Conservation (phyloP, 345 rosid genomes). For the Gossypium rotundifolium region DNA sequence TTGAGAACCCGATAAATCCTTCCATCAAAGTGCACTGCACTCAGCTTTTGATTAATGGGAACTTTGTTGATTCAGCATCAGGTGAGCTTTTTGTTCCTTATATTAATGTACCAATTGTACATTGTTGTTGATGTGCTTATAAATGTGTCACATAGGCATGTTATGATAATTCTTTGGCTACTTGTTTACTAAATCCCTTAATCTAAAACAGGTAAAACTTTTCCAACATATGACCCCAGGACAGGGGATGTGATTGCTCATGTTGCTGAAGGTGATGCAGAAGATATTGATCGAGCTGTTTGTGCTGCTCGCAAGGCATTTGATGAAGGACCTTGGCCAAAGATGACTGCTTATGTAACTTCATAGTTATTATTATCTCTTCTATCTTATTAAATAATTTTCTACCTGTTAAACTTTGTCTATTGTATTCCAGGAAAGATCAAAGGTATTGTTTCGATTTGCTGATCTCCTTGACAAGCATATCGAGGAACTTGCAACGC, state of each 20-base stretch:
- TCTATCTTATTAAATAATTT: slow-evolving; percentile 3
- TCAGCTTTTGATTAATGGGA: slow-evolving; percentile 71
- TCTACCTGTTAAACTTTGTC: background rate
- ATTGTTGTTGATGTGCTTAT: background rate
- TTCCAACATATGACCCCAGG: slow-evolving; percentile 84
- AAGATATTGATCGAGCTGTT: slow-evolving; percentile 81
- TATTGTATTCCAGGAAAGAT: slow-evolving; percentile 59
- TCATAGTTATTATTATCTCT: background rate
- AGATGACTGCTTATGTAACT: slow-evolving; percentile 77
- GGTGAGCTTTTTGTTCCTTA: slow-evolving; percentile 36
- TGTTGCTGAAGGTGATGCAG: slow-evolving; percentile 94
- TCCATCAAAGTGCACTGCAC: slow-evolving; percentile 42
- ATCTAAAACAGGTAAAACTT: slow-evolving; percentile 49
- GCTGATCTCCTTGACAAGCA: slow-evolving; percentile 88
- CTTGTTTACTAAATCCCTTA: background rate
- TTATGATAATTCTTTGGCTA: background rate
- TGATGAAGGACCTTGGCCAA: slow-evolving; percentile 98
- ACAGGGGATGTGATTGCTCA: slow-evolving; percentile 80
- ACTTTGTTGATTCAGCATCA: slow-evolving; percentile 77
- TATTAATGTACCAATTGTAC: background rate
- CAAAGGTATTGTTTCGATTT: slow-evolving; percentile 51
- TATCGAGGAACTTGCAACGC: slow-evolving; percentile 74
- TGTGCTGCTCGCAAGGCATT: slow-evolving; percentile 94
- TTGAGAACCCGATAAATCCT: slow-evolving; percentile 50
- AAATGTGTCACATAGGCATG: background rate